phyloP scores from a whole-genome alignment of 148 eudicot genomes.

The Spergularia marina region DNA sequence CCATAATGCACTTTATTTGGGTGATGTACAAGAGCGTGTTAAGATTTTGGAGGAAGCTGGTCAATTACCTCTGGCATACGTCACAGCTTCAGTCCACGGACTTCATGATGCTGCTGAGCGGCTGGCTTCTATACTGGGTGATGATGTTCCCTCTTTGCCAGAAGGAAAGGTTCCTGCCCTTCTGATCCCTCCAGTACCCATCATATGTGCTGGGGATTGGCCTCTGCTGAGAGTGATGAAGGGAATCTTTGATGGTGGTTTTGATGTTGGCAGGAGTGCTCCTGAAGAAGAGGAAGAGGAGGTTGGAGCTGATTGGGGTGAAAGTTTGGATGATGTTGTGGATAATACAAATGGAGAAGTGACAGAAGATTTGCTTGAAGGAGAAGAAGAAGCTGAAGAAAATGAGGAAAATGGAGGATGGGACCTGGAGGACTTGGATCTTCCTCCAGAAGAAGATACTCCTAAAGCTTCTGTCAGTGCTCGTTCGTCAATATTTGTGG shows the following conservation, averaged over 20 bases:
- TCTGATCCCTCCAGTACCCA: conserved; percentile 59
- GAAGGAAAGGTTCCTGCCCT: conserved; percentile 51
- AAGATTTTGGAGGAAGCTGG: conserved; percentile 65
- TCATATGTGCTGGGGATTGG: conserved; percentile 69
- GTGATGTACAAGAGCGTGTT: conserved; percentile 66
- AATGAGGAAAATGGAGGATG: conserved; percentile 78
- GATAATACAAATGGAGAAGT: conserved; percentile 40
- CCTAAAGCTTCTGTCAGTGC: conserved; percentile 56
- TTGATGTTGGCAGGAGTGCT: conserved; percentile 43
- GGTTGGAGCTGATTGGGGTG: conserved; percentile 60
- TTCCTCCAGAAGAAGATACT: conserved; percentile 82
- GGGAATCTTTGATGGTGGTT: conserved; percentile 66
- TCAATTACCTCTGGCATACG: conserved; percentile 71
- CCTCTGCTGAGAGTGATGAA: conserved; percentile 66
- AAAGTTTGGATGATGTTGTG: conserved; percentile 55
- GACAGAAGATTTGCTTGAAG: conserved; percentile 30
- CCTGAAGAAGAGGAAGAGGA: conserved; percentile 63
- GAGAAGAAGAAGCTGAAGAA: conserved; percentile 50
- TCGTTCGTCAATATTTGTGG: conserved; percentile 49
- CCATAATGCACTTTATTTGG: conserved; percentile 74
- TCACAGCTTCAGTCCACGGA: conserved; percentile 69
- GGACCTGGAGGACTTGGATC: conserved; percentile 92
- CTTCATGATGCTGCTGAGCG: conserved; percentile 55
- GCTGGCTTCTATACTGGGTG: conserved; percentile 59
- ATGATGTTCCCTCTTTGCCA: conserved; percentile 53